Base-by-base conservation (phyloP, 192 early-diverging fungal genomes). In the Coemansia interrupta region DNA sequence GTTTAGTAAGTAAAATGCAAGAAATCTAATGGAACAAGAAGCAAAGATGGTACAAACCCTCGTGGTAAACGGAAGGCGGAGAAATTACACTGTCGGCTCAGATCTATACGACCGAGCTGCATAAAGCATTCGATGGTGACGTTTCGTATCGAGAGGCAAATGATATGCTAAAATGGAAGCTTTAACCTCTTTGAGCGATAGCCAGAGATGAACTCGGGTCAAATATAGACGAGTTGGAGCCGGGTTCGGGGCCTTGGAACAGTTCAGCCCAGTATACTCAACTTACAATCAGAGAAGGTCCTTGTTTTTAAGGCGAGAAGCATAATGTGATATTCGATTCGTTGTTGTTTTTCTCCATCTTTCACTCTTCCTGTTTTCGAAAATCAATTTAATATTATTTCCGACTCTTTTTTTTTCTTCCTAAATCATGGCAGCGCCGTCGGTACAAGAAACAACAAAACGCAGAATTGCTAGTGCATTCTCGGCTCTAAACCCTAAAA, bases 401-500 rank as follows among this genome's bases (percentile, higher is more conserved):
- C 19, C 38, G 24, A 18, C 26, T 29, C 9, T 28, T 5, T 52
- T 30, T 30, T 24, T 17, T 15, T n/a, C 28, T 12, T 20, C 11
- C 29, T 3, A 14, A 55, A 22, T 39, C 19, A 78, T 78, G 75
- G 61, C 75, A 10, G 50, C 75, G 8, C 41, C 63, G 11, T 52
- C 68, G n/a, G 49, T 50, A 15, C 62, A 58, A 13, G 75, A 78
- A 3, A 7, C 40, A 23, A 60, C 70, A 5, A 78, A 78, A 30
- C 17, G 66, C 43, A 58, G 75, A 46, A 61, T 78, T 12, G 75
- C 72, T 17, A 72, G 26, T 28, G 70, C 75, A 8, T 47, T 78
- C 19, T 61, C 65, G 10, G 53, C 59, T 10, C 60, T 78, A 17
- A 43, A 58, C 32, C 29, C 64, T 14, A 78, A 78, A 38, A 44